A percentile compares a stretch with the other conserved stretches of the same genome.
phyloP scores from a whole-genome alignment of 768 basidiomycete species.

The Psilocybe cubensis region DNA sequence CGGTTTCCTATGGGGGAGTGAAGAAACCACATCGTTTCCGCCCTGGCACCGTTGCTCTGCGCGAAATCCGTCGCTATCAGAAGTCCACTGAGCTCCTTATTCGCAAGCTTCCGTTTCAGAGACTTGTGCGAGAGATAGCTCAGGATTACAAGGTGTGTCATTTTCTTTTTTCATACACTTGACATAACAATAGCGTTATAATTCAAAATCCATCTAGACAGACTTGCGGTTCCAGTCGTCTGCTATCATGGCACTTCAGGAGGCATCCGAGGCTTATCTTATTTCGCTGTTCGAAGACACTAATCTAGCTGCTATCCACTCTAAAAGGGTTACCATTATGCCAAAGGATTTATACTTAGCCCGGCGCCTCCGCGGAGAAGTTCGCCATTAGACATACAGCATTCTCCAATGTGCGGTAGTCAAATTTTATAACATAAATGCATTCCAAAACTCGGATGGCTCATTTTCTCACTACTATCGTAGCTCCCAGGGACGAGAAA shows the following conservation, averaged over 20 bases:
- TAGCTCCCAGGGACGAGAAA: too few species aligned
- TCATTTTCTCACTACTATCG: too few species aligned
- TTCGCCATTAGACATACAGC: background rate
- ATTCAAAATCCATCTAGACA: constrained; percentile 46
- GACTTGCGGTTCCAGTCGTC: constrained; percentile 79
- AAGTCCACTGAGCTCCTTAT: constrained; percentile 22
- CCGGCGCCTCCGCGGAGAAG: constrained; percentile 71
- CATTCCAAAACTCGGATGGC: too few species aligned
- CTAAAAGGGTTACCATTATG: constrained; percentile 88
- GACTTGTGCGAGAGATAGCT: constrained; percentile 28
- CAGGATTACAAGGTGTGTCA: constrained; percentile 19
- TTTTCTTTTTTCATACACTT: background rate
- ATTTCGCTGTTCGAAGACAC: constrained; percentile 78
- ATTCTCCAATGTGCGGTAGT: too few species aligned
- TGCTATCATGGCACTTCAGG: constrained; percentile 81
- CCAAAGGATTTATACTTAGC: constrained; percentile 82
- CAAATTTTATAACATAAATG: too few species aligned
- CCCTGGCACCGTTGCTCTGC: constrained; percentile 23
- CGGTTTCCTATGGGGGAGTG: constrained; percentile 33
- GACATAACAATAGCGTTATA: constrained; percentile 61
- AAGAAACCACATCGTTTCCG: constrained; percentile 50
- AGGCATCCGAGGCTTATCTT: constrained; percentile 80
- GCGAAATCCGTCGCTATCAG: constrained; percentile 26
- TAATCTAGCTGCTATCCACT: constrained; percentile 85
- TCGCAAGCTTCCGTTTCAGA: constrained; percentile 26